Evolutionary conservation across 495 filamentous ascomycete species (phyloP).

Genomic region (Hypomontagnella submonticulosa): DNA sequence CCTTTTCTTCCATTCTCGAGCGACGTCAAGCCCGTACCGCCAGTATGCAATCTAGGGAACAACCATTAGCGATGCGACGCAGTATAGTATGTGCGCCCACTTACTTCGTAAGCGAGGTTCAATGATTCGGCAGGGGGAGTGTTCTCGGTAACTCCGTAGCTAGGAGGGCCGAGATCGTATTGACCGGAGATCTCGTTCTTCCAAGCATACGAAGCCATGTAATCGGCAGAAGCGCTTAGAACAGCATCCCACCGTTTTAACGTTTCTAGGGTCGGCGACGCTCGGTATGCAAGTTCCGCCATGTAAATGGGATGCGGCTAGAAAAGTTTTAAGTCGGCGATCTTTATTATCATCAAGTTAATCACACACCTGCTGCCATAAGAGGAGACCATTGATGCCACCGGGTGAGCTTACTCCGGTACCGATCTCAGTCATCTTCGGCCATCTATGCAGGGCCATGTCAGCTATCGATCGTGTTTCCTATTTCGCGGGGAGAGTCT

Average conservation of each 20-base stretch:
- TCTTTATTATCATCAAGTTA: neutral
- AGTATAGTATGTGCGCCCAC: neutral
- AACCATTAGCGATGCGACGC: neutral
- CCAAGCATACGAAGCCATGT: conserved; percentile 56
- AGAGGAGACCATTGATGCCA: conserved; percentile 53
- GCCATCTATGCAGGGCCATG: conserved; percentile 41
- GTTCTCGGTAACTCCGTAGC: conserved; percentile 56
- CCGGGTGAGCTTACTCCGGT: conserved; percentile 59
- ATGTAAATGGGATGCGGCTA: conserved; percentile 55
- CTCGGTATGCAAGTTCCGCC: conserved; percentile 54
- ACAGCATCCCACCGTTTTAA: conserved; percentile 54
- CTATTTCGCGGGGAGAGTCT: neutral
- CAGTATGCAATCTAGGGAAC: conserved; percentile 55
- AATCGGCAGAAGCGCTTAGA: conserved; percentile 52
- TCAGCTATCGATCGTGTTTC: neutral
- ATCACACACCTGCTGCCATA: conserved; percentile 55
- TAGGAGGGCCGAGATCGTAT: conserved; percentile 57
- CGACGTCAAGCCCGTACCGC: conserved; percentile 58
- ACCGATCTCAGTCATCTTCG: conserved; percentile 61
- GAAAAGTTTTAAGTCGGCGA: neutral
- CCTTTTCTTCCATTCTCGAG: conserved; percentile 44
- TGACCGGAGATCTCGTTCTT: conserved; percentile 52
- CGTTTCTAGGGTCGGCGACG: conserved; percentile 45
- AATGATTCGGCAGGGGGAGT: conserved; percentile 52
- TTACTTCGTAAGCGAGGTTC: conserved; percentile 50